Evolutionary conservation across 306 rosid genomes (phyloP).

Genomic region (Quercus ilex): DNA sequence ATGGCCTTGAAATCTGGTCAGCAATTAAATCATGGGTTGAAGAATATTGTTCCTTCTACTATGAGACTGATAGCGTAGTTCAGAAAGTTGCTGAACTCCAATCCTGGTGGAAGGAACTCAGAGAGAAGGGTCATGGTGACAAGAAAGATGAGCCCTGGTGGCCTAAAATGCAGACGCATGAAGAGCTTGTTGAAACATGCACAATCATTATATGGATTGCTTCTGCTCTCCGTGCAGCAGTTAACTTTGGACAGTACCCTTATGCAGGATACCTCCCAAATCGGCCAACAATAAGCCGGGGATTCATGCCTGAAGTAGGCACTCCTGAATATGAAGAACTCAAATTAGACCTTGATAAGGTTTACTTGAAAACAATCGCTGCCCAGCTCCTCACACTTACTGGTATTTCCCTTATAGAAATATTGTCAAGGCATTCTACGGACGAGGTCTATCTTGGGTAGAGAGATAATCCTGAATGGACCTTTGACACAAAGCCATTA

Average conservation of each 20-base stretch:
- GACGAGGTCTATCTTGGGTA: conserved; percentile 37
- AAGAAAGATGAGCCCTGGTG: not conserved
- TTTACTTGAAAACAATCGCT: conserved; percentile 26
- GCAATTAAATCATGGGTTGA: not conserved
- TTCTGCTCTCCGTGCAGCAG: conserved; percentile 46
- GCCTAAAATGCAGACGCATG: not conserved
- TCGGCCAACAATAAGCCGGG: conserved; percentile 27
- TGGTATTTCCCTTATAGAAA: conserved; percentile 32
- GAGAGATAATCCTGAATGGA: conserved; percentile 34
- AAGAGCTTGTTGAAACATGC: not conserved
- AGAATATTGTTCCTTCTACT: not conserved
- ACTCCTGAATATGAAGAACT: conserved; percentile 30
- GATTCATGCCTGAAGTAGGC: conserved; percentile 33
- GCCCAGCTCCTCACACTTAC: conserved; percentile 22
- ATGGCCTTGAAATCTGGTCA: not conserved
- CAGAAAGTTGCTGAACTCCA: not conserved
- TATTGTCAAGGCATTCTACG: conserved; percentile 34
- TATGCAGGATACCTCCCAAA: conserved; percentile 31
- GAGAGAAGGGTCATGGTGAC: not conserved
- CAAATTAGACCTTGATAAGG: conserved; percentile 21
- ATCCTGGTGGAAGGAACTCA: not conserved
- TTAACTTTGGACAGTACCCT: conserved; percentile 38
- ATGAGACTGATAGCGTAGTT: not conserved
- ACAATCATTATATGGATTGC: conserved; percentile 27
- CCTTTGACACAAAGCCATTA: conserved; percentile 25